Base-by-base conservation (phyloP, 495 filamentous ascomycete genomes). In the Aspergillus funiculosus region DNA sequence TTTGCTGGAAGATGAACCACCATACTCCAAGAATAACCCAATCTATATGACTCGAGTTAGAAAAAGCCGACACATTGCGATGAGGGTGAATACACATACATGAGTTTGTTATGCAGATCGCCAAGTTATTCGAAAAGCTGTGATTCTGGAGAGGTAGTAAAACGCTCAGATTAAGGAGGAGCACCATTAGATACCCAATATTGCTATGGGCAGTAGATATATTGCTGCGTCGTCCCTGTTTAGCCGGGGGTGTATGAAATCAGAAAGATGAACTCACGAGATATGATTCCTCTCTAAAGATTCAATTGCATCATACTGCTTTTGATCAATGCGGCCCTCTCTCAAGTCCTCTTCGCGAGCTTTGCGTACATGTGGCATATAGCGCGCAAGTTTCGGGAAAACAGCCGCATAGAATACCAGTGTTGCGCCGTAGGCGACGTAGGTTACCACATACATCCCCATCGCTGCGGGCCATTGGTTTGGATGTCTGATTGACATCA, bases 1-100 rank as follows among this genome's bases (percentile, higher is more conserved):
- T 71, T 39, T 76, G 71, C 45, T 76, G 70, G 46, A 71, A 74
- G 18, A 76, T 52, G 30, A 76, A 74, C 73, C 73, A 74, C 64
- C 71, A 74, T 18, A 76, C 61, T 3, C 71, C 70, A 1, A 76
- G 53, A 3, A 74, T 37, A 5, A 76, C 60, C 73, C 71, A 74
- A 48, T 75, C 59, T 66, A 43, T 25, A n/a, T n/a, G n/a, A n/a
- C n/a, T n/a, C n/a, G n/a, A n/a, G n/a, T n/a, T n/a, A n/a, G n/a
- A n/a, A n/a, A n/a, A n/a, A n/a, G n/a, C n/a, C n/a, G n/a, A 10
- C 7, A 24, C 7, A 5, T 5, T 2, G n/a, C 46, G 19, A 19
- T 21, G 15, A 5, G 24, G 24, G 11, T 6, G 1, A 5, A 9
- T 2, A 20, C 22, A 43, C 61, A 9, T 31, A 65, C 62, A 75